A percentile compares a stretch with the other conserved stretches of the same genome.
These are phyloP conservation scores for Primulina tabacum DNA, from an alignment of 257 asterid species.

Conservation along the genomic window DNA sequence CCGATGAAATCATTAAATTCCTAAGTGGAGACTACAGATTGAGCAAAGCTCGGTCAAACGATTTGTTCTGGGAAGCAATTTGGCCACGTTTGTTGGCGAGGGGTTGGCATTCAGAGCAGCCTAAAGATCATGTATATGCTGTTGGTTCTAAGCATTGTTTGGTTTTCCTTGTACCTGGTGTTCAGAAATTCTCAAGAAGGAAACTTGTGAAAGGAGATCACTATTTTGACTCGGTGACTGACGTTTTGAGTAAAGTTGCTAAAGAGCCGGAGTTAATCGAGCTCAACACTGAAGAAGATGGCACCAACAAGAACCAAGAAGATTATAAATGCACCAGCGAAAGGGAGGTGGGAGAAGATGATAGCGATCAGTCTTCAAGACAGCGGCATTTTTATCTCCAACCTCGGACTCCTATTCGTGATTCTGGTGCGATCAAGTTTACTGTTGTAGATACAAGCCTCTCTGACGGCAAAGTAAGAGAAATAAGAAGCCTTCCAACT, in stretches of 20 bases:
- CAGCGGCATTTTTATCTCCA: slow-evolving; percentile 53
- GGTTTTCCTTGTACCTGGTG: slow-evolving; percentile 69
- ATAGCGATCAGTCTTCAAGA: slow-evolving; percentile 34
- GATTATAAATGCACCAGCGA: slow-evolving; percentile 23
- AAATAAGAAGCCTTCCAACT: slow-evolving; percentile 42
- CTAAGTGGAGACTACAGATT: slow-evolving; percentile 70
- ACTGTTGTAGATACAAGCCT: slow-evolving; percentile 62
- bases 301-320: slow-evolving; percentile 28
- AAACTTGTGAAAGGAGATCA: slow-evolving; percentile 55
- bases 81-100: slow-evolving; percentile 91
- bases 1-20: slow-evolving; percentile 53
- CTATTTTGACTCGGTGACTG: slow-evolving; percentile 69
- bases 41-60: slow-evolving; percentile 76
- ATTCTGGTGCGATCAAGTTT: slow-evolving; percentile 37
- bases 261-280: slow-evolving; percentile 57
- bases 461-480: slow-evolving; percentile 42
- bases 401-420: slow-evolving; percentile 53
- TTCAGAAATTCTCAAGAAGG: slow-evolving; percentile 58
- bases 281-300: slow-evolving; percentile 39
- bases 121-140: slow-evolving; percentile 39
- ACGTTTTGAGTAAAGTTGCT: slow-evolving; percentile 62
- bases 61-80: slow-evolving; percentile 86
- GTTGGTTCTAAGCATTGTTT: slow-evolving; percentile 37
- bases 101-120: slow-evolving; percentile 78
- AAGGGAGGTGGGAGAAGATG: slow-evolving; percentile 37